Evolutionary conservation across 441 rosid genomes (phyloP), one percentile per base, ranked within the genome.

Genomic region (Jatropha podagrica): DNA sequence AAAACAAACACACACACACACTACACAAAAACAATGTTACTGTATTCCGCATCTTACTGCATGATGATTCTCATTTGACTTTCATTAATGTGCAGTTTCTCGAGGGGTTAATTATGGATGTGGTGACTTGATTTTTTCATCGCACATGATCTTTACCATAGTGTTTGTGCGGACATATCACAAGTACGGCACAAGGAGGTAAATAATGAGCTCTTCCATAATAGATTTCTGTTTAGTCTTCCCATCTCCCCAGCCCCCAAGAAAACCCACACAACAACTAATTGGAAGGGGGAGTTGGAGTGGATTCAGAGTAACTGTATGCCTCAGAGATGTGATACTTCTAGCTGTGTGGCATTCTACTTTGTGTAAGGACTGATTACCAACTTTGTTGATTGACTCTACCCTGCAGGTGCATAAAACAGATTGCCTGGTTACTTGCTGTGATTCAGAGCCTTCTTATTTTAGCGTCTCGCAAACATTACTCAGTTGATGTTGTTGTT

Each of bases 121-220:
- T 75, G 98, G 99, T 75, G 98, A 92, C 83, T 86, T 96, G 86
- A 96, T 96, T 77, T 96, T 96, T 83, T 96, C 98, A 54, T 93
- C 98, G 2, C 99, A 96, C 83, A 93, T 93, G 98, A 96, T 96
- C 78, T 96, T 96, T 83, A 88, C 98, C 48, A 81, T 93, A 9
- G 97, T 96, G 65, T 96, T 96, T 82, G 97, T 96, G 77, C 91
- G 82, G 62, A 89, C 98, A 4, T 93, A 91, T 83, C 93, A 92
- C 69, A 92, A 86, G 80, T 94, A 92, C 79, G 98, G 99, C 69
- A 81, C 97, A 55, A 78, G 77, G 77, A 93, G 98, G 99, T 95
- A 88, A 44, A 7, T 44, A 76, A 44, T 58, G 15, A 7, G 27
- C 38, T 49, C 10, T 1, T 68, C 69, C 23, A 52, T 12, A 7